Evolutionary conservation across 345 rosid species (phyloP).

Genomic region (Sisymbrium irio): DNA sequence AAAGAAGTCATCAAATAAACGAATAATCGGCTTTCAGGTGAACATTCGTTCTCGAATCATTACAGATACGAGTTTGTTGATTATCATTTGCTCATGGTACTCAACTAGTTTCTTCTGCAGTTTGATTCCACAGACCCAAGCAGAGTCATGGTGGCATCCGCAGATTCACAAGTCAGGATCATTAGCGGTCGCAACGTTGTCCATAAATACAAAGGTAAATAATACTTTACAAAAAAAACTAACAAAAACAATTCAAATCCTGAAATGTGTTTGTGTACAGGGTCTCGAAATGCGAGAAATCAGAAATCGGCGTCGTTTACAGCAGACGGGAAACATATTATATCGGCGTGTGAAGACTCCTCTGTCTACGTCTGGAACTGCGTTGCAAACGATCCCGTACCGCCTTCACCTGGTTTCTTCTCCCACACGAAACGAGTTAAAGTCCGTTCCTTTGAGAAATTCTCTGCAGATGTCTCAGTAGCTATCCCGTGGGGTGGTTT

Average conservation of each 20-base stretch:
- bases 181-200: conserved; percentile 68
- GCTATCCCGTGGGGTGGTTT: conserved; percentile 87
- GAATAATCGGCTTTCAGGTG: conserved; percentile 84
- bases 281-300: conserved; percentile 52
- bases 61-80: neutral
- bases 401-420: conserved; percentile 21
- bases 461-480: conserved; percentile 67
- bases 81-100: neutral
- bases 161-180: conserved; percentile 85
- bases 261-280: conserved; percentile 23
- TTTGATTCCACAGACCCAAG: conserved; percentile 63
- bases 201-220: conserved; percentile 71
- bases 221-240: neutral
- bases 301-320: conserved; percentile 68
- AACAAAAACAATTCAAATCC: neutral
- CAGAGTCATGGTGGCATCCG: conserved; percentile 81
- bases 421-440: conserved; percentile 39
- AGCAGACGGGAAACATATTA: conserved; percentile 70
- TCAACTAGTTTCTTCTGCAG: conserved; percentile 38
- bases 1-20: conserved; percentile 67
- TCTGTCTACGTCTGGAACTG: conserved; percentile 75
- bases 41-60: neutral
- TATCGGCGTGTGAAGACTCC: conserved; percentile 87
- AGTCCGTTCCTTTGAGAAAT: conserved; percentile 66
- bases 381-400: conserved; percentile 7